Evolutionary conservation across 2,329 filamentous ascomycete species (phyloP).

Genomic region (Colletotrichum neosansevieriae): DNA sequence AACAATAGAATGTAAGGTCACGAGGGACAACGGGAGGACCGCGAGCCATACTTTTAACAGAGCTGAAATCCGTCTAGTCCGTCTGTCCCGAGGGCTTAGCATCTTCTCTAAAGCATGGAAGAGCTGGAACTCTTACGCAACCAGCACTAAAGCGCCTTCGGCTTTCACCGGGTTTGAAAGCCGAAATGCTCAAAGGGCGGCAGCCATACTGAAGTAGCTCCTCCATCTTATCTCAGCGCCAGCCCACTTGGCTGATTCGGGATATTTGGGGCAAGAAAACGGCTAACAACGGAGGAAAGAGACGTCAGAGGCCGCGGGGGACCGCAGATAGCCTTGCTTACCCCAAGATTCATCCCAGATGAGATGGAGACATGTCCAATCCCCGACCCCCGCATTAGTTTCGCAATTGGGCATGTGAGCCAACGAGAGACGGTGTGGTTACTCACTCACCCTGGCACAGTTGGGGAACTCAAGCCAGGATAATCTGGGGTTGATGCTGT

Average conservation of each 20-base stretch:
- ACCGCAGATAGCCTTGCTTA: constrained; percentile 26
- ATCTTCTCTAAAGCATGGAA: neutral
- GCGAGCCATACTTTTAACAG: neutral
- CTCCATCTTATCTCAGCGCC: constrained; percentile 4
- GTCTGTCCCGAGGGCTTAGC: neutral
- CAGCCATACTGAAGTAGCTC: neutral
- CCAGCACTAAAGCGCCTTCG: constrained; percentile 9
- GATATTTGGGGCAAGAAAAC: neutral
- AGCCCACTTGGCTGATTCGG: constrained; percentile 9
- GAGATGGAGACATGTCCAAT: neutral
- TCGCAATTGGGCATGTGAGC: constrained; percentile 33
- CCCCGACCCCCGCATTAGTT: constrained; percentile 23
- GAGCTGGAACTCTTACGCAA: neutral
- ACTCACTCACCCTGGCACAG: constrained; percentile 4
- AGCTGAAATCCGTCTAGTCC: neutral
- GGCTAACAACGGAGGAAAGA: constrained; percentile 21
- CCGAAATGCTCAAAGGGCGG: neutral
- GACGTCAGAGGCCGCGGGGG: constrained; percentile 2
- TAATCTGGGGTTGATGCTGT: neutral
- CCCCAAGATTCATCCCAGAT: constrained; percentile 25
- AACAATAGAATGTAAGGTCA: neutral
- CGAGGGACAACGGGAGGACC: neutral
- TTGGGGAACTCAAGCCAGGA: neutral
- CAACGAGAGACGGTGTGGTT: constrained; percentile 30
- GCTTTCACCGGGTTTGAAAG: constrained; percentile 33